These are phyloP conservation scores for Trametes cubensis DNA, from an alignment of 768 basidiomycete species.

Conservation along the genomic window DNA sequence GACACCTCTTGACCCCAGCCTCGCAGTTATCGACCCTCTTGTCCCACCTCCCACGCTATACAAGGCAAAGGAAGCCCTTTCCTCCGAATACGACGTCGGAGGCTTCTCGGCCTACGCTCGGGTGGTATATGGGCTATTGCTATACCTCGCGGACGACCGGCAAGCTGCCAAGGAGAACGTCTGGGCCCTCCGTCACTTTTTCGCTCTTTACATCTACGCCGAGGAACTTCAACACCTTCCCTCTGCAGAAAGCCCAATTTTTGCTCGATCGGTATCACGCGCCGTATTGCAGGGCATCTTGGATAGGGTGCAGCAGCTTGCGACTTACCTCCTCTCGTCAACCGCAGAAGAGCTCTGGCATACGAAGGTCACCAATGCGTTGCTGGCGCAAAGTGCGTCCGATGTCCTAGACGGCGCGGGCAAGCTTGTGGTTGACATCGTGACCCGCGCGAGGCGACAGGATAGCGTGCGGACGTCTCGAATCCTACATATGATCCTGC, in stretches of 20 bases:
- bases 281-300: conserved; percentile 45
- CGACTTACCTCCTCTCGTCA: conserved; percentile 65
- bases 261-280: conserved; percentile 42
- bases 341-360: conserved; percentile 56
- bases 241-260: conserved; percentile 50
- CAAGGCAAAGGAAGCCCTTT: conserved; percentile 8
- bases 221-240: conserved; percentile 62
- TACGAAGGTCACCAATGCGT: conserved; percentile 39
- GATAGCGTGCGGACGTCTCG: conserved; percentile 60
- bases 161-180: conserved; percentile 57
- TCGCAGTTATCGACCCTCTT: conserved; percentile 62
- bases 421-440: conserved; percentile 38
- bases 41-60: conserved; percentile 48
- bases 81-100: conserved; percentile 42
- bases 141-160: conserved; percentile 60
- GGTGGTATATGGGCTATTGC: conserved; percentile 55
- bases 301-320: conserved; percentile 51
- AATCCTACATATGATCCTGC: conserved; percentile 62
- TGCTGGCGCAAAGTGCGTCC: conserved; percentile 34
- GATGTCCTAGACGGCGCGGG: conserved; percentile 31
- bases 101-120: conserved; percentile 72
- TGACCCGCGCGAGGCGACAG: conserved; percentile 34
- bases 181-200: conserved; percentile 72
- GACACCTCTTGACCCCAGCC: conserved; percentile 51
- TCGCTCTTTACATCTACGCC: conserved; percentile 63